Conservation (phyloP, 176 grass and related monocot species). For the Cenchrus americanus region DNA sequence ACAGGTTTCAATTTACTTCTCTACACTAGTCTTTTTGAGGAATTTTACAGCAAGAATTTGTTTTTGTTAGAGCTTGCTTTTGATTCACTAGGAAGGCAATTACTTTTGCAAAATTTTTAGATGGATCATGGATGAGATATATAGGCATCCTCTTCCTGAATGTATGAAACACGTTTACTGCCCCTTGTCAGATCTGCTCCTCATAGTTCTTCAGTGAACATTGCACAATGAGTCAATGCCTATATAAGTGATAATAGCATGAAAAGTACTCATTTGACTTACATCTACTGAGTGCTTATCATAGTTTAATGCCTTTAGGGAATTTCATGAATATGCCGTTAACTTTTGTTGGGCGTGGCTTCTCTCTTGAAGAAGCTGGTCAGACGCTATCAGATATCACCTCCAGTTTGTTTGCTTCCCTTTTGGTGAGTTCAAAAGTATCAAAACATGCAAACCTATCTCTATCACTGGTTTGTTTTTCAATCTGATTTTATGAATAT, state of each 20-base stretch:
- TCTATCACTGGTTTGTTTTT: not conserved
- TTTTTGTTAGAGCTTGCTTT: not conserved
- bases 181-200: not conserved
- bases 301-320: conserved; percentile 41
- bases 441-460: not conserved
- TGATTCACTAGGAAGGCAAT: not conserved
- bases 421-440: conserved; percentile 54
- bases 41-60: not conserved
- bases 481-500: not conserved
- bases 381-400: conserved; percentile 46
- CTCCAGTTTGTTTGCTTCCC: conserved; percentile 33
- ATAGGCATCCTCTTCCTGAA: not conserved
- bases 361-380: conserved; percentile 39
- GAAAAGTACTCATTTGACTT: not conserved
- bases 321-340: conserved; percentile 51
- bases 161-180: not conserved
- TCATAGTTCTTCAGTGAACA: not conserved
- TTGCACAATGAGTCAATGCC: not conserved
- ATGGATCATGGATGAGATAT: not conserved
- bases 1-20: conserved; percentile 52
- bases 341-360: not conserved
- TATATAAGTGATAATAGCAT: not conserved
- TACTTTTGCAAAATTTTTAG: not conserved
- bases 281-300: conserved; percentile 17
- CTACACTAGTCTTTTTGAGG: not conserved